A percentile compares a stretch with the other conserved stretches of the same genome.
Evolutionary conservation across 495 filamentous ascomycete species (phyloP).

Genomic region (Aspergillus saccharolyticus): DNA sequence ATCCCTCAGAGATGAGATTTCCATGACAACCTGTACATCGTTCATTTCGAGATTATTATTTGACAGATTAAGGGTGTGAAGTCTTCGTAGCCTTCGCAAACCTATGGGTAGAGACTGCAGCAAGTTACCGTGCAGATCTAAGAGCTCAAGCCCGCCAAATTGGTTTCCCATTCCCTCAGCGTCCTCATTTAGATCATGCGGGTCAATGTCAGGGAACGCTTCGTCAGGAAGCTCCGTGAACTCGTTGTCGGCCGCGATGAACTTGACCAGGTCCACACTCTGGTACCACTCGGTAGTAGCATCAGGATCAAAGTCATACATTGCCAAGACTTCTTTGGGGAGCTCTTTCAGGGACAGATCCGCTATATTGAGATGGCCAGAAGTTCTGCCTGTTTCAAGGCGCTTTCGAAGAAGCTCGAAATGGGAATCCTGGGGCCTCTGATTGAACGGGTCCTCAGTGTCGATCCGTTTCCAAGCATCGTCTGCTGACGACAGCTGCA

Average conservation of each 20-base stretch:
- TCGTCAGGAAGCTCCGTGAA: slow-evolving; percentile 64
- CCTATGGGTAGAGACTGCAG: slow-evolving; percentile 69
- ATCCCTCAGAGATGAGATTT: slow-evolving; percentile 67
- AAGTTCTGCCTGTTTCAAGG: slow-evolving; percentile 67
- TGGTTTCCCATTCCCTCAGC: slow-evolving; percentile 63
- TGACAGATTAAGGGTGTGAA: slow-evolving; percentile 81
- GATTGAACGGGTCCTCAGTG: slow-evolving; percentile 63
- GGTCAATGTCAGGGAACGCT: slow-evolving; percentile 70
- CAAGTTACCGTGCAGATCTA: slow-evolving; percentile 85
- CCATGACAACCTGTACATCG: slow-evolving; percentile 63
- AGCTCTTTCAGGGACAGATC: slow-evolving; percentile 77
- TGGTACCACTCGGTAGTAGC: slow-evolving; percentile 74
- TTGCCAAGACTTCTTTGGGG: slow-evolving; percentile 76
- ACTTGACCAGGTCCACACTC: slow-evolving; percentile 81
- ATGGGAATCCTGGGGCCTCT: slow-evolving; percentile 54
- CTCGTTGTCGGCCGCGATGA: slow-evolving; percentile 92
- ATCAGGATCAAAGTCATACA: slow-evolving; percentile 75
- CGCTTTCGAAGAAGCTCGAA: slow-evolving; percentile 66
- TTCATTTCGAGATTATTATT: slow-evolving; percentile 72
- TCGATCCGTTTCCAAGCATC: slow-evolving; percentile 42
- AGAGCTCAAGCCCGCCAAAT: slow-evolving; percentile 75
- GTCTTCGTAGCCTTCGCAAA: slow-evolving; percentile 60
- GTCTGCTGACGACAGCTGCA: slow-evolving; percentile 16
- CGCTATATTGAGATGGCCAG: slow-evolving; percentile 85
- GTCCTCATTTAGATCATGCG: slow-evolving; percentile 50